Percentiles rank a stretch among this genome's conserved stretches.
These are phyloP conservation scores for Aspergillus ochraceus DNA, from an alignment of 2,329 filamentous ascomycete genomes.

Conservation along the genomic window DNA sequence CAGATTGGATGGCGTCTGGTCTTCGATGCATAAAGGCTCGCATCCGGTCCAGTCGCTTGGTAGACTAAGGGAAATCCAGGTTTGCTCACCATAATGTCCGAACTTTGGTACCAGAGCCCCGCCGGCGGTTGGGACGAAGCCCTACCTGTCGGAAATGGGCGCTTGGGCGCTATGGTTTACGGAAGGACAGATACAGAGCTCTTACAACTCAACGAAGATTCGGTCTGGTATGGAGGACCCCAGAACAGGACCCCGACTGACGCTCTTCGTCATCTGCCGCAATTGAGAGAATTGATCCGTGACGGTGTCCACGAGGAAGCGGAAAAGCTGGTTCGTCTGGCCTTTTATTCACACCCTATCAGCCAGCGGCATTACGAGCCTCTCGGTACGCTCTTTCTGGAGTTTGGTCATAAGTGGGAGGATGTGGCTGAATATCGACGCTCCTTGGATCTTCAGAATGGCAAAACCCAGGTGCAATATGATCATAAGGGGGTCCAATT, in stretches of 20 bases:
- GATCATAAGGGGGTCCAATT: conserved; percentile 31
- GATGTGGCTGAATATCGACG: conserved; percentile 38
- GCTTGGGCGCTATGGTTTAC: conserved; percentile 49
- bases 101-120: conserved; percentile 31
- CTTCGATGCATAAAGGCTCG: background rate
- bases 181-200: conserved; percentile 46
- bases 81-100: conserved; percentile 18
- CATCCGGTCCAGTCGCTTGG: too few species aligned
- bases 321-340: conserved; percentile 41
- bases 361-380: conserved; percentile 52
- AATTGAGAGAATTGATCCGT: conserved; percentile 44
- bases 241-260: conserved; percentile 46
- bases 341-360: conserved; percentile 48
- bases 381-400: conserved; percentile 42
- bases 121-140: conserved; percentile 40
- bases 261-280: conserved; percentile 38
- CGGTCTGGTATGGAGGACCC: conserved; percentile 49
- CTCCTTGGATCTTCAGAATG: conserved; percentile 40
- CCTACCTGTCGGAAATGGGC: conserved; percentile 52
- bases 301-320: conserved; percentile 42
- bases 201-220: conserved; percentile 51
- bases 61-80: background rate
- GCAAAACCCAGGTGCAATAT: conserved; percentile 41
- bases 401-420: conserved; percentile 37
- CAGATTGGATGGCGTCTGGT: background rate